Evolutionary conservation across 768 basidiomycete species (phyloP), one percentile per base, ranked within the genome.

Genomic region (Clitopilus hobsonii): DNA sequence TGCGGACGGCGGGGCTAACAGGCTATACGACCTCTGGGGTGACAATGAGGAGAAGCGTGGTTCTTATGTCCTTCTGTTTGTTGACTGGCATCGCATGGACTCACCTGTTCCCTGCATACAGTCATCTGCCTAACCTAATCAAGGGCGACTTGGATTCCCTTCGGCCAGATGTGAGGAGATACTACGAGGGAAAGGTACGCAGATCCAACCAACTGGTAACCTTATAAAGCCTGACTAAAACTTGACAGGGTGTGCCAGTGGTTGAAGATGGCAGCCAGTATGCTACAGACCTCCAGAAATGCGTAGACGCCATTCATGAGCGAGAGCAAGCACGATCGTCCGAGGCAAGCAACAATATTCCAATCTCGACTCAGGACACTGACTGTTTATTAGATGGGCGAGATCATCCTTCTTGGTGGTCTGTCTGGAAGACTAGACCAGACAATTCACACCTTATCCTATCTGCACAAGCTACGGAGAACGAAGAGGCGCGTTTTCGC

Each of bases 221-320:
- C 32, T 11, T n/a, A 6, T 6, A 28, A 20, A 49, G 48, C 45
- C 28, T 23, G 18, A 55, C 13, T 24, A 45, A 41, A 11, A 32
- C 13, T 41, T 50, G 58, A n/a, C 36, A 94, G 91, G 85, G 81
- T 27, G 89, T 97, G 2, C 65, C 69, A 0, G 72, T 96, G 30
- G 64, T 84, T 0, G 70, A 83, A 52, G 95, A 97, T 62, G 59
- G 72, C 0, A 83, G 89, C 65, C 86, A 93, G 65, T 69, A 92
- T 64, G 81, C 92, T n/a, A 98, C 96, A 0, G 97, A 99, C 67
- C 78, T 99, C 55, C 93, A 91, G 88, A 99, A 99, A 70, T 98
- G 94, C 63, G 71, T 98, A 1, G 47, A 61, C 5, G 77, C 84
- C 5, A 64, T 98, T 2, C 67, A 81, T 49, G 80, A 81, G 52